Evolutionary conservation across 768 basidiomycete species (phyloP).

Genomic region (Flagelloscypha sp.): DNA sequence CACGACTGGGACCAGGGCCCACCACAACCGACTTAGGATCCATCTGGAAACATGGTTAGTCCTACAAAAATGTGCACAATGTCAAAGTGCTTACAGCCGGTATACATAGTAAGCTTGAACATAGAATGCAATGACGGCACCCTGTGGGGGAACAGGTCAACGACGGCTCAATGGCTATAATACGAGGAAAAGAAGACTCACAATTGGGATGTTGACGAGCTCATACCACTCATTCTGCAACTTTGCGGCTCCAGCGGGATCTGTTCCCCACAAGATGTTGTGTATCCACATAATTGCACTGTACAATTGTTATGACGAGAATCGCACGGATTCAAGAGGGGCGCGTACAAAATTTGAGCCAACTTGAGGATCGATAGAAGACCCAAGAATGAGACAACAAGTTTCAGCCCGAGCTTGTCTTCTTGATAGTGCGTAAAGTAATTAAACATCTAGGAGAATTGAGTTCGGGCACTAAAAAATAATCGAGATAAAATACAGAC

Average conservation of each 20-base stretch:
- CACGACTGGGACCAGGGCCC: slow-evolving; percentile 1
- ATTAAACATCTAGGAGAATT: too few relatives aligned
- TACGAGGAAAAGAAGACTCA: neutral
- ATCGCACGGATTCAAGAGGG: neutral
- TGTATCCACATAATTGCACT: slow-evolving; percentile 8
- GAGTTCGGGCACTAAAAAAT: too few relatives aligned
- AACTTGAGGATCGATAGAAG: slow-evolving; percentile 3
- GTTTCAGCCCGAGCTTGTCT: neutral
- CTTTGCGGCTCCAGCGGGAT: slow-evolving; percentile 2
- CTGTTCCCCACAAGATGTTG: slow-evolving; percentile 3
- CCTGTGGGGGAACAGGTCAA: too few relatives aligned
- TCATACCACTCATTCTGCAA: slow-evolving; percentile 2
- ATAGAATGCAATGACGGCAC: too few relatives aligned
- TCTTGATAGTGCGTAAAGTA: neutral
- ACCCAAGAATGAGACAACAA: neutral
- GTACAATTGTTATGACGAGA: neutral
- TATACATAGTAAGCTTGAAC: too few relatives aligned
- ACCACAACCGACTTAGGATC: slow-evolving; percentile 3
- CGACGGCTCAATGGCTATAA: too few relatives aligned
- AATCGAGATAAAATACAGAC: slow-evolving; percentile 1
- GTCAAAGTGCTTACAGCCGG: too few relatives aligned
- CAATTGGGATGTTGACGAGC: slow-evolving; percentile 5
- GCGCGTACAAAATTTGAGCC: slow-evolving; percentile 3
- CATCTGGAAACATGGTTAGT: too few relatives aligned
- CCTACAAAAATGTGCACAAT: too few relatives aligned